These are phyloP conservation scores for Agroathelia rolfsii DNA, from an alignment of 1,284 basidiomycete species.

Conservation along the genomic window DNA sequence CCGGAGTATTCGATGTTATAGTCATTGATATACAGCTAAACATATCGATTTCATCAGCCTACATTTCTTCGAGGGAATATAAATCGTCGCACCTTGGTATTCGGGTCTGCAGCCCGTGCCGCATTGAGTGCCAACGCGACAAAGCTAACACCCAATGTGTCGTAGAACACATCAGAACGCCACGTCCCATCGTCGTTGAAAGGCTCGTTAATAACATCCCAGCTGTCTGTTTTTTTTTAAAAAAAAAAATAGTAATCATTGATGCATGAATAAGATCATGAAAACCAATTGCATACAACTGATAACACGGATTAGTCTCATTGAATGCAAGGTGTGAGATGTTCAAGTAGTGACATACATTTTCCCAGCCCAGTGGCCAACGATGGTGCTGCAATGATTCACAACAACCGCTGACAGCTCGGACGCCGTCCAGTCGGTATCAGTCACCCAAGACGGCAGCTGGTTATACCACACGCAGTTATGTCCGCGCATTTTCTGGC, in stretches of 20 bases:
- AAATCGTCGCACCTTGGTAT: conserved; percentile 18
- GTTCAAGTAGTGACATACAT: no score
- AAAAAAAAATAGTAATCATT: no score
- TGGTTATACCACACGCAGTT: conserved; percentile 44
- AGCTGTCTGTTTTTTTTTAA: no score
- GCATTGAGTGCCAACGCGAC: conserved; percentile 21
- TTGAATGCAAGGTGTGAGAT: no score
- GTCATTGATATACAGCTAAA: conserved; percentile 38
- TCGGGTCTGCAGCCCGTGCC: conserved; percentile 12
- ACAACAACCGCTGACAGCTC: conserved; percentile 35
- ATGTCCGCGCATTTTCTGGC: conserved; percentile 31
- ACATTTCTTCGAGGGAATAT: conserved; percentile 1
- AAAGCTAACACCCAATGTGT: conserved; percentile 26
- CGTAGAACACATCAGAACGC: conserved; percentile 29
- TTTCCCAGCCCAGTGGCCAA: conserved; percentile 39
- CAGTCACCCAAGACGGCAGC: conserved; percentile 39
- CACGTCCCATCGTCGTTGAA: conserved; percentile 35
- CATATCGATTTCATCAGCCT: conserved; percentile 5
- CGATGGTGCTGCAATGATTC: conserved; percentile 36
- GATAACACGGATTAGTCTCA: no score
- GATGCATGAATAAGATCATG: not conserved
- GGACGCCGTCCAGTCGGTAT: conserved; percentile 30
- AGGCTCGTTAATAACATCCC: conserved; percentile 22
- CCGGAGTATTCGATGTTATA: conserved; percentile 43
- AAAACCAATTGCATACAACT: no score